Percentiles rank a stretch among this genome's conserved stretches.
These are phyloP conservation scores for Smittium culicis DNA, from an alignment of 371 early-diverging fungal genomes.

Conservation along the genomic window DNA sequence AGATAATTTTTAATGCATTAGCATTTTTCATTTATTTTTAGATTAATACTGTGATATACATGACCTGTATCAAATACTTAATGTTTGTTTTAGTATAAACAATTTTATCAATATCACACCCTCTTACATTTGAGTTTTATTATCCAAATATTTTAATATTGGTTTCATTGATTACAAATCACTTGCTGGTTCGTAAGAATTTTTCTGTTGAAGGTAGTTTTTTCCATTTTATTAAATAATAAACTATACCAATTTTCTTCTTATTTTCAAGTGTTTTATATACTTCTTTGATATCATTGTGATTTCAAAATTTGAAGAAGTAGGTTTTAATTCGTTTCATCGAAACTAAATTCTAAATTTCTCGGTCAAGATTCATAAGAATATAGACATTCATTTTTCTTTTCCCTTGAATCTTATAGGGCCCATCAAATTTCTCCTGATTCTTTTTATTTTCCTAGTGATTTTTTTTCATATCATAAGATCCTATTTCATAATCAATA, in stretches of 20 bases:
- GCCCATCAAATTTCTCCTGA: not conserved
- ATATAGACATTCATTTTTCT: not conserved
- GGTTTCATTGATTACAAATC: not conserved
- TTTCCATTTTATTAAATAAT: not conserved
- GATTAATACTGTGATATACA: too few relatives aligned
- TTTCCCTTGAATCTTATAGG: not conserved
- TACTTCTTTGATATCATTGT: not conserved
- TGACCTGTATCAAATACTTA: too few relatives aligned
- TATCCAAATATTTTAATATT: not conserved
- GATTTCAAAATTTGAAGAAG: not conserved
- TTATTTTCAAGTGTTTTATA: not conserved
- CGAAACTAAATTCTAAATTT: not conserved
- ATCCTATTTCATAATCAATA: not conserved
- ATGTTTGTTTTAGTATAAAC: too few relatives aligned
- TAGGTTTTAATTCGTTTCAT: not conserved
- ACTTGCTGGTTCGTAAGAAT: not conserved
- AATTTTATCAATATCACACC: not conserved
- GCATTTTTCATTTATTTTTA: too few relatives aligned
- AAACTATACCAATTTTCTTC: not conserved
- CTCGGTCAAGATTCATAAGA: not conserved
- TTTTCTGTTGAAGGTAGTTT: not conserved
- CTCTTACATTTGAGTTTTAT: not conserved
- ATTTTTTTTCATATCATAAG: slow-evolving; percentile 5
- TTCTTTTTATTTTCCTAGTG: not conserved
- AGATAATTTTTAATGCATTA: too few relatives aligned